These are phyloP conservation scores for Colletotrichum filicis DNA, from an alignment of 2,329 filamentous ascomycete species.

Conservation along the genomic window DNA sequence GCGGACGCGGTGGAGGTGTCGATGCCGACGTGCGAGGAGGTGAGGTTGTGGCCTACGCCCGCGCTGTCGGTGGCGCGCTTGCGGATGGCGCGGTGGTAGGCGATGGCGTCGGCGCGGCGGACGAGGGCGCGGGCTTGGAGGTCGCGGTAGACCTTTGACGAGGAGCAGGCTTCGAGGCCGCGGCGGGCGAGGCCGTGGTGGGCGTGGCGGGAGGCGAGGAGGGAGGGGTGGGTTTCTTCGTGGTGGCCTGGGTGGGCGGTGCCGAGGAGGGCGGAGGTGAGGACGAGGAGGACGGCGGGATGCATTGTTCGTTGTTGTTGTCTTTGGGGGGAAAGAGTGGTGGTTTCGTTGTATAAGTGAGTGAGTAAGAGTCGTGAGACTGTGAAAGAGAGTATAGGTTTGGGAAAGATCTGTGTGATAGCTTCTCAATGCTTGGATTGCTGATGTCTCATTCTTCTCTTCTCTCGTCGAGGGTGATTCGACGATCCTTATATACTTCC, in stretches of 20 bases:
- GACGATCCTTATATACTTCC: background rate
- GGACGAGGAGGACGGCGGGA: constrained; percentile 13
- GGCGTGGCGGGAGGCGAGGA: constrained; percentile 17
- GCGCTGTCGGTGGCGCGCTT: constrained; percentile 20
- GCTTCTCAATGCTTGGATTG: background rate
- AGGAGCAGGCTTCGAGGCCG: constrained; percentile 12
- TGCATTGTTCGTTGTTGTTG: constrained; percentile 2
- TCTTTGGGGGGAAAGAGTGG: background rate
- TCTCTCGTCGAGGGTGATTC: background rate
- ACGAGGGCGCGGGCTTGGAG: constrained; percentile 20
- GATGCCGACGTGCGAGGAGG: constrained; percentile 9
- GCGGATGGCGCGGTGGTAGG: constrained; percentile 21
- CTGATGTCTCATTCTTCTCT: background rate
- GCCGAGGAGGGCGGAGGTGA: constrained; percentile 16
- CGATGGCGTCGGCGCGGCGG: constrained; percentile 18
- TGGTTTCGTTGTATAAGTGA: background rate
- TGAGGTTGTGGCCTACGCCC: constrained; percentile 12
- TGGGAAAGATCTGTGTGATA: background rate
- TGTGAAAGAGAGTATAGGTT: background rate
- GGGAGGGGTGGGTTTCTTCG: constrained; percentile 12
- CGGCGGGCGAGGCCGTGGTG: constrained; percentile 25
- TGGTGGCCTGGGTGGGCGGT: constrained; percentile 22
- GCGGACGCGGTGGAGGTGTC: constrained; percentile 6
- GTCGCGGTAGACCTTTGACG: constrained; percentile 15
- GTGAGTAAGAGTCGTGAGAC: background rate